These are phyloP conservation scores for Alternaria brassicae DNA, from an alignment of 2,329 filamentous ascomycete genomes.

Conservation along the genomic window DNA sequence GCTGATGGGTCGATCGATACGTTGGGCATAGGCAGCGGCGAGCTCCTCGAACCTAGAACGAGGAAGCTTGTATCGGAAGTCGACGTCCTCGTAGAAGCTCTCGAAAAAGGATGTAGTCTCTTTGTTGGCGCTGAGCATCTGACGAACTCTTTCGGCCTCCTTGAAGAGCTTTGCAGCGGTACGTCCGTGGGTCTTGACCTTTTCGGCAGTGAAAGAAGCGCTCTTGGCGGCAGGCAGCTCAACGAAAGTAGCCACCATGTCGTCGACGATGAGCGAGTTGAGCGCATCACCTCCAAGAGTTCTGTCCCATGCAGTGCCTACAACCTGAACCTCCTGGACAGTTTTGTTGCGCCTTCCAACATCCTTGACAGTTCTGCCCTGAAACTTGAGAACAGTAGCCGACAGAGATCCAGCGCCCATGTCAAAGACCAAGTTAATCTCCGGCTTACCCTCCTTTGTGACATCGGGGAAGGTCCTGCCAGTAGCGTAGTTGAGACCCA, in stretches of 20 bases:
- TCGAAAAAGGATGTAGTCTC: constrained; percentile 84
- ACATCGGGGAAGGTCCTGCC: constrained; percentile 86
- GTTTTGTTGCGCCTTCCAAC: constrained; percentile 95
- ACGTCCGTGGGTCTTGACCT: constrained; percentile 77
- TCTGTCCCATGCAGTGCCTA: constrained; percentile 87
- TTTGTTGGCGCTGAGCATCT: constrained; percentile 91
- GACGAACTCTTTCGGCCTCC: constrained; percentile 84
- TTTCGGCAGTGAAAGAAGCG: constrained; percentile 65
- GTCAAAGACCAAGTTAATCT: constrained; percentile 93
- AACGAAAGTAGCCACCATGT: constrained; percentile 84
- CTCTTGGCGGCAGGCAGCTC: constrained; percentile 70
- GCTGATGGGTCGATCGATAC: constrained; percentile 73
- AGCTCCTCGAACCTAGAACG: constrained; percentile 83
- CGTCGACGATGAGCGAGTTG: constrained; percentile 85
- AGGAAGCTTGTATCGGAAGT: constrained; percentile 89
- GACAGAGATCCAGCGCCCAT: constrained; percentile 97
- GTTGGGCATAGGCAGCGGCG: constrained; percentile 69
- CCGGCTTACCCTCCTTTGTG: constrained; percentile 82
- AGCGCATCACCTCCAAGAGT: constrained; percentile 88
- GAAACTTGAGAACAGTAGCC: constrained; percentile 87
- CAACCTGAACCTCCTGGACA: constrained; percentile 88
- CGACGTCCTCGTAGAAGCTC: constrained; percentile 86
- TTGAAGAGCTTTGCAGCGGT: constrained; percentile 91
- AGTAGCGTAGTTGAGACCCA: constrained; percentile 94
- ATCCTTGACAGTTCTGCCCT: constrained; percentile 88